phyloP scores from a whole-genome alignment of 148 eudicot species.

The Dysphania ambrosioides region DNA sequence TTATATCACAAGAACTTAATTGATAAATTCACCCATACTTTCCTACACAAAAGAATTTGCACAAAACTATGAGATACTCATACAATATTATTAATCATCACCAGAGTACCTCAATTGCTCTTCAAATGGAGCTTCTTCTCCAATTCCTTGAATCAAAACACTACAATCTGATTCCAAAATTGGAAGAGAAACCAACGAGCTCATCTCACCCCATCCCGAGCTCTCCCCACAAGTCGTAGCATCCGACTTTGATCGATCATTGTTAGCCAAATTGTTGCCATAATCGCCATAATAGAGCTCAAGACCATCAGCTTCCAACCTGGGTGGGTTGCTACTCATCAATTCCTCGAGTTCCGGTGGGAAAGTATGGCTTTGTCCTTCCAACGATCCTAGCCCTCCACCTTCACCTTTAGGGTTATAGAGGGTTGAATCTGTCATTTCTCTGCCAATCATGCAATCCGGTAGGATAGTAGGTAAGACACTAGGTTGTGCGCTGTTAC shows the following conservation, averaged over 20 bases:
- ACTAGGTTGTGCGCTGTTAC: not conserved
- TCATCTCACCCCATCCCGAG: conserved; percentile 46
- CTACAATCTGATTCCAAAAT: conserved; percentile 21
- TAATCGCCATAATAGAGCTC: conserved; percentile 49
- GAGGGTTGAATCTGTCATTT: conserved; percentile 21
- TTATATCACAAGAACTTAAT: conserved; percentile 3
- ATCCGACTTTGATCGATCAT: conserved; percentile 18
- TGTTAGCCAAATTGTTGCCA: conserved; percentile 19
- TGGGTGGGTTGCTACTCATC: conserved; percentile 37
- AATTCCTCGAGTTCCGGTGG: conserved; percentile 37
- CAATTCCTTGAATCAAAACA: conserved; percentile 22
- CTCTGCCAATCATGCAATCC: not conserved
- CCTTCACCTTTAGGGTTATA: not conserved
- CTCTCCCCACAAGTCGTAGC: conserved; percentile 24
- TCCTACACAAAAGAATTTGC: not conserved
- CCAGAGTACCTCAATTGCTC: conserved; percentile 23
- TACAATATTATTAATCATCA: conserved; percentile 16
- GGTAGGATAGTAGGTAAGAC: not conserved
- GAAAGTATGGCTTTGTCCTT: conserved; percentile 30
- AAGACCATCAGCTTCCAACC: conserved; percentile 31
- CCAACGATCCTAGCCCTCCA: conserved; percentile 15
- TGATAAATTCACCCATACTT: not conserved
- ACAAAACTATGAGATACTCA: too few relatives aligned
- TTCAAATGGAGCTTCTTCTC: conserved; percentile 29
- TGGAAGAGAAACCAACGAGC: conserved; percentile 33